A percentile compares a stretch with the other conserved stretches of the same genome.
Conservation (phyloP, 1,284 basidiomycete species). For the Xerocomus nothofagi region DNA sequence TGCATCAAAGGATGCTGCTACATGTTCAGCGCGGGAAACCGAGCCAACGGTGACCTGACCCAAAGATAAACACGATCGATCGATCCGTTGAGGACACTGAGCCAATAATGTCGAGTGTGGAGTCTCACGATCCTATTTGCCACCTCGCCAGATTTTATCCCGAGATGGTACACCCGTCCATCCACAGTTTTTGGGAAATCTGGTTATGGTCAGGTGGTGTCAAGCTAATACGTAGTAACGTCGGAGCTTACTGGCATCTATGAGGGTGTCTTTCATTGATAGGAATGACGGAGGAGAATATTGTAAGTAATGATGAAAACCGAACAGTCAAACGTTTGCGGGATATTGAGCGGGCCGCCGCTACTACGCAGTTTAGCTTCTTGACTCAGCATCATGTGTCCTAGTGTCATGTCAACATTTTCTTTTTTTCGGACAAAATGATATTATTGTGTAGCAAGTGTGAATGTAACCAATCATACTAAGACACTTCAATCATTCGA, state of each 20-base stretch:
- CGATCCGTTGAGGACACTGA: constrained; percentile 1
- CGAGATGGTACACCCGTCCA: constrained; percentile 77
- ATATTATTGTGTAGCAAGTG: too few relatives aligned
- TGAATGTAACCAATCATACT: too few relatives aligned
- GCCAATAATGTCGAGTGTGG: neutral
- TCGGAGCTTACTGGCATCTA: constrained; percentile 31
- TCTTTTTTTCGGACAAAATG: too few relatives aligned
- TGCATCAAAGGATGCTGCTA: constrained; percentile 63
- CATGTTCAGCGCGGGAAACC: constrained; percentile 61
- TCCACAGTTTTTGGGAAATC: constrained; percentile 75
- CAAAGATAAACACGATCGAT: constrained; percentile 1
- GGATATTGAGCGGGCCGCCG: too few relatives aligned
- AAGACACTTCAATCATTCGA: too few relatives aligned
- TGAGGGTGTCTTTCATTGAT: constrained; percentile 29
- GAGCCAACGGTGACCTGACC: constrained; percentile 74
- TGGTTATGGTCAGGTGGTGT: constrained; percentile 30
- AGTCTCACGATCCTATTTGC: constrained; percentile 74
- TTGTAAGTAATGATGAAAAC: neutral
- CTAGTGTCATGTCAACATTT: neutral
- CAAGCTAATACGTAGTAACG: neutral
- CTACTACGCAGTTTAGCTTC: too few relatives aligned
- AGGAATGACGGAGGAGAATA: neutral
- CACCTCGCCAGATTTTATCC: constrained; percentile 70
- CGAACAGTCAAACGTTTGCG: neutral
- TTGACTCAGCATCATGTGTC: constrained; percentile 22